Evolutionary conservation across 345 rosid species (phyloP), one percentile per base, ranked within the genome.

Genomic region (Gossypium longicalyx): DNA sequence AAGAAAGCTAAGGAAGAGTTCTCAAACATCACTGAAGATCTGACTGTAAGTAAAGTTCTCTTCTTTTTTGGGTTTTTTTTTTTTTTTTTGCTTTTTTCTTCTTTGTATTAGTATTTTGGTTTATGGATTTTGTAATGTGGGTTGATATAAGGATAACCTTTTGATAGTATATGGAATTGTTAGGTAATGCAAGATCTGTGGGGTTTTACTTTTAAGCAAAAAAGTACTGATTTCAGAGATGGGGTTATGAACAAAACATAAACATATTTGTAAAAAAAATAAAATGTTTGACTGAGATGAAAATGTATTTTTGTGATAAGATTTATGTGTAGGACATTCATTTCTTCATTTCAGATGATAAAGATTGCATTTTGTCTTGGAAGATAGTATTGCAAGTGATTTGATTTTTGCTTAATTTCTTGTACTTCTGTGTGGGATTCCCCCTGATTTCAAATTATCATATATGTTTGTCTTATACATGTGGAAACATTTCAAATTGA

Each of bases 1-100:
- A 94, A 87, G 86, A 91, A 89, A 83, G 98, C 98, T 62, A 92
- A 91, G 81, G 91, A 87, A 73, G 98, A 94, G 86, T 73, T 94
- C 82, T 82, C 91, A 43, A 91, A 89, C 86, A 91, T 94, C 72
- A 77, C 94, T 71, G 92, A 85, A 67, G 98, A 94, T 77, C 75
- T 94, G 83, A 82, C 87, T 73, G 98, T 94, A 41, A 86, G 87
- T 77, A 7, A 34, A 11, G 12, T 17, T 67, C 25, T 53, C 29
- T 29, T 19, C 12, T 43, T 6, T n/a, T 6, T 70, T 27, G 1
- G 41, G 38, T 47, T 41, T 27, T 29, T 15, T 15, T 27, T 15
- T 15, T 27, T 6, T n/a, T 6, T 67, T 27, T 3, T 45, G 20
- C 53, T 51, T 34, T 34, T 34, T 34, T 34, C 38, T 12, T 16